Conservation (phyloP, 129 eudicot species). For the Centrapalus pauciflorus region DNA sequence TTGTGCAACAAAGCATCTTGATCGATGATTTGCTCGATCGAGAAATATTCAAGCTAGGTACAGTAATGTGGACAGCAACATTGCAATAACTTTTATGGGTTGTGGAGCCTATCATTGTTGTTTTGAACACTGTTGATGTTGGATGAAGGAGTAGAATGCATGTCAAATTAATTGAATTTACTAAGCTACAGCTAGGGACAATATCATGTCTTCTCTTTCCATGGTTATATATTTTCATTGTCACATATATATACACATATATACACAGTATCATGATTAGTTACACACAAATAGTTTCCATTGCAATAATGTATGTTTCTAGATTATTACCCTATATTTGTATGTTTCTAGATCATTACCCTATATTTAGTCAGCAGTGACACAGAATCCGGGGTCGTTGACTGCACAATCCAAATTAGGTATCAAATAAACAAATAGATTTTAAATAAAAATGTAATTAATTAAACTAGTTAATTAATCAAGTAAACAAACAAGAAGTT, state of each 20-base stretch:
- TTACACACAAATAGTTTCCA: background rate
- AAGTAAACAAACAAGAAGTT: too few relatives aligned
- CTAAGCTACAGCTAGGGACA: background rate
- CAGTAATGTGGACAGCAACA: conserved; percentile 30
- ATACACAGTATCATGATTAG: too few relatives aligned
- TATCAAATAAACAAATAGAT: too few relatives aligned
- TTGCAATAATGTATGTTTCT: background rate
- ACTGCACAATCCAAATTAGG: too few relatives aligned
- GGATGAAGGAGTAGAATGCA: conserved; percentile 15
- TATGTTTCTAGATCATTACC: too few relatives aligned
- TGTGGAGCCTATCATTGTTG: conserved; percentile 20
- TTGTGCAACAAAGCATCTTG: conserved; percentile 10
- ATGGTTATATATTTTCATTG: background rate
- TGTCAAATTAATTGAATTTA: background rate
- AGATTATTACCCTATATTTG: too few relatives aligned
- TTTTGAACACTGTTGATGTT: conserved; percentile 5
- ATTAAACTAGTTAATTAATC: too few relatives aligned
- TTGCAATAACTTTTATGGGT: background rate
- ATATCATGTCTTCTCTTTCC: background rate
- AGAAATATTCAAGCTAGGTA: conserved; percentile 12
- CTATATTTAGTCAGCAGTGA: too few relatives aligned
- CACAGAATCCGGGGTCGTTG: too few relatives aligned
- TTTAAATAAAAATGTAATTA: too few relatives aligned
- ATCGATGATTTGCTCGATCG: too few relatives aligned
- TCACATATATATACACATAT: background rate